Evolutionary conservation across 331 rosid species (phyloP).

Genomic region (Prunus yedoensis): DNA sequence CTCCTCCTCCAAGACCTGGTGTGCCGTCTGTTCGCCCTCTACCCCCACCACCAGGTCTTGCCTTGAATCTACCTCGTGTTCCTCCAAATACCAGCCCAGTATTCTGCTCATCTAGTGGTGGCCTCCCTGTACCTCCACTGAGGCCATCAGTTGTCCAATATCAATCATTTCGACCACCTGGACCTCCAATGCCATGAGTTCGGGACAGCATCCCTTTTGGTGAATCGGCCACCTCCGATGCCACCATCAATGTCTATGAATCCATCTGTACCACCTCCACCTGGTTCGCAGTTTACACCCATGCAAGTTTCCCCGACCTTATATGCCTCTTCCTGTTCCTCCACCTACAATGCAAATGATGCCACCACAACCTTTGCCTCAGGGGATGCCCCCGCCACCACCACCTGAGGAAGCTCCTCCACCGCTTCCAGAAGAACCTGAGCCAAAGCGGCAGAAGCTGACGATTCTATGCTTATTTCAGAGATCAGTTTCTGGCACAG

Average conservation of each 20-base stretch:
- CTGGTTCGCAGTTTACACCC: slow-evolving; percentile 76
- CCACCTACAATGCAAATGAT: slow-evolving; percentile 69
- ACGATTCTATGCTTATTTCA: slow-evolving; percentile 73
- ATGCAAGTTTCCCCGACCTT: slow-evolving; percentile 58
- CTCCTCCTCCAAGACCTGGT: slow-evolving; percentile 87
- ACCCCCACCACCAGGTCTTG: slow-evolving; percentile 88
- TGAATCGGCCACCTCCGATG: slow-evolving; percentile 61
- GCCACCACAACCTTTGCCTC: slow-evolving; percentile 81
- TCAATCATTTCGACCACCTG: slow-evolving; percentile 61
- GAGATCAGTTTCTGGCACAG: slow-evolving; percentile 85
- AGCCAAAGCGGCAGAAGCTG: slow-evolving; percentile 87
- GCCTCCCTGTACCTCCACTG: slow-evolving; percentile 55
- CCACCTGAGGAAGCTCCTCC: slow-evolving; percentile 94
- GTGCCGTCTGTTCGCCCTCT: slow-evolving; percentile 79
- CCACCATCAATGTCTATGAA: slow-evolving; percentile 56
- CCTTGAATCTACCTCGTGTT: slow-evolving; percentile 78
- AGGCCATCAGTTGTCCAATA: slow-evolving; percentile 58
- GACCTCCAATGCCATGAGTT: slow-evolving; percentile 56
- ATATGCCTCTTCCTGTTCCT: slow-evolving; percentile 45
- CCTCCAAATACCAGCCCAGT: slow-evolving; percentile 55
- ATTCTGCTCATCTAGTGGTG: slow-evolving; percentile 51
- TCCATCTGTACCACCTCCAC: slow-evolving; percentile 73
- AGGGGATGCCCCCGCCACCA: slow-evolving; percentile 81
- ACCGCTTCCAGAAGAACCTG: slow-evolving; percentile 90
- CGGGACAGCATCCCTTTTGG: slow-evolving; percentile 62